Percentiles rank a stretch among this genome's conserved stretches.
Evolutionary conservation across 805 yeast genomes (phyloP).

Genomic region (Debaryomyces prosopidis): DNA sequence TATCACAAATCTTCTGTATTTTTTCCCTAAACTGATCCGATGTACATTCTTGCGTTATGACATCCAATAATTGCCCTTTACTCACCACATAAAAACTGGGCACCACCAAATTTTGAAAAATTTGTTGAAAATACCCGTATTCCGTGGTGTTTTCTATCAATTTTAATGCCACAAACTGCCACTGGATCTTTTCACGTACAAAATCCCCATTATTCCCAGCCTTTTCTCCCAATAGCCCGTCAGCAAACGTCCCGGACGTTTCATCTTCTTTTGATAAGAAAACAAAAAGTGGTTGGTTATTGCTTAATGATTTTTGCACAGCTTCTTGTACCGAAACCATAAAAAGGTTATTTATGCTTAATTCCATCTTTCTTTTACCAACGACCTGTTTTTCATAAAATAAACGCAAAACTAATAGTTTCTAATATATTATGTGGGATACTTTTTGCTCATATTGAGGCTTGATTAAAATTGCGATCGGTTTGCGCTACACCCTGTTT

Average conservation of each 20-base stretch:
- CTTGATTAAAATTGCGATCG: too few relatives aligned
- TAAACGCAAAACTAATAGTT: too few relatives aligned
- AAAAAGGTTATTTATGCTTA: conserved; percentile 11
- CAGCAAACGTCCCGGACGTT: conserved; percentile 13
- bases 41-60: conserved; percentile 34
- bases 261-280: conserved; percentile 15
- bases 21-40: conserved; percentile 25
- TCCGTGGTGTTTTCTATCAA: conserved; percentile 18
- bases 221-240: conserved; percentile 7
- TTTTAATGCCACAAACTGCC: conserved; percentile 17
- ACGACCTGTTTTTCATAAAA: too few relatives aligned
- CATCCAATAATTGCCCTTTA: conserved; percentile 46
- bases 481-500: too few relatives aligned
- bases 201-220: background rate
- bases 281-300: conserved; percentile 24
- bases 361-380: background rate
- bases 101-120: conserved; percentile 50
- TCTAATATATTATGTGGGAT: too few relatives aligned
- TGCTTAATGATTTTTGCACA: conserved; percentile 17
- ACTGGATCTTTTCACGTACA: conserved; percentile 1
- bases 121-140: conserved; percentile 43
- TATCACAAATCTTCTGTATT: background rate
- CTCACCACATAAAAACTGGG: conserved; percentile 62
- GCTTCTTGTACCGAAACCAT: conserved; percentile 23
- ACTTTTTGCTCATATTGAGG: too few relatives aligned